Evolutionary conservation across 495 filamentous ascomycete genomes (phyloP), one percentile per base, ranked within the genome.

Genomic region (Bombardia bombarda): DNA sequence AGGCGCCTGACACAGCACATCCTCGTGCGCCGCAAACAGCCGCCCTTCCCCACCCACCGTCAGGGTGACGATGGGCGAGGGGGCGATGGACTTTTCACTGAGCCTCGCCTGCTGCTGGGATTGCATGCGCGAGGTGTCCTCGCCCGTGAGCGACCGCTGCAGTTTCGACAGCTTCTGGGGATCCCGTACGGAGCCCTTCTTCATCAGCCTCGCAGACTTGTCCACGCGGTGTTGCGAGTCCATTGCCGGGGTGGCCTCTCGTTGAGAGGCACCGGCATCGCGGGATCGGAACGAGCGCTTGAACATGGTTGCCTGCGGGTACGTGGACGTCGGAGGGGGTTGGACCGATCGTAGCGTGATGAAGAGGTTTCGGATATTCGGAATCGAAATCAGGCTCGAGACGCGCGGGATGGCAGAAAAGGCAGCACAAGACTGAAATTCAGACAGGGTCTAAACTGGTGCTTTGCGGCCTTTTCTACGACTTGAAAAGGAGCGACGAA

Each of bases 21-120:
- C 79, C 72, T 89, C 85, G 68, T 95, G 90, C 36, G 87, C 87
- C 30, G 87, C 86, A 72, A 96, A 96, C 61, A 95, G 73, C 50
- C 87, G 83, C 59, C 81, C 78, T 46, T 93, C 87, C 37, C 62
- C 67, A 25, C 89, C 87, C 51, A 95, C 81, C 53, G 84, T 73
- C 55, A 95, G 68, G 40, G 87, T 90, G 60, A 94, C 68, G 64
- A 94, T 90, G 50, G 86, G 82, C 49, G 83, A 87, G 46, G 80
- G 63, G 26, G 61, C 60, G 51, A 63, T 34, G 41, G 53, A 50
- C 43, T 59, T 54, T 42, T 60, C 64, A 47, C 55, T 57, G 73
- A 61, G 55, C 60, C 63, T 64, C 61, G 72, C 60, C 77, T 82
- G 57, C 33, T 38, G 32, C 22, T n/a, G n/a, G n/a, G 42, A 17